Percentiles rank a stretch among this genome's conserved stretches.
Conservation (phyloP, 441 rosid genomes). For the Pelargonium citronellum region DNA sequence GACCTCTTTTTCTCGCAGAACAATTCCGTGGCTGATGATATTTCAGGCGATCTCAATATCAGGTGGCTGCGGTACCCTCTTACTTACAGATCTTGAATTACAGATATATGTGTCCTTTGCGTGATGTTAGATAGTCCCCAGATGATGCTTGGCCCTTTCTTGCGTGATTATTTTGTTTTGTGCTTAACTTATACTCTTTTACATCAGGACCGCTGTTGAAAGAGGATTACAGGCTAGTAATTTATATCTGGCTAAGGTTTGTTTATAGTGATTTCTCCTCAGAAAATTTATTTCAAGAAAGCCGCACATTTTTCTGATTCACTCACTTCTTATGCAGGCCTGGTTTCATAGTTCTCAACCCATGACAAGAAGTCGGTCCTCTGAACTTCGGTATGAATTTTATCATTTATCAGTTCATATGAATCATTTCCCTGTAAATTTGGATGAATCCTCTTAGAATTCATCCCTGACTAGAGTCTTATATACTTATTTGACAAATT, state of each 20-base stretch:
- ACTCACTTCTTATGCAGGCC: conserved; percentile 35
- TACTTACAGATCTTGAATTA: too few relatives aligned
- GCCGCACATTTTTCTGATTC: conserved; percentile 5
- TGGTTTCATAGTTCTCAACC: conserved; percentile 71
- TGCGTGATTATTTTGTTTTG: neutral
- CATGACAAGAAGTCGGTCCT: conserved; percentile 71
- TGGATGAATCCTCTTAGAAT: neutral
- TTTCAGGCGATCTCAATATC: conserved; percentile 28
- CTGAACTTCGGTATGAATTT: conserved; percentile 50
- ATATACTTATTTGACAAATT: too few relatives aligned
- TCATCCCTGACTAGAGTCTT: too few relatives aligned
- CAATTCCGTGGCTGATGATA: conserved; percentile 25
- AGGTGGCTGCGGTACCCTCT: conserved; percentile 26
- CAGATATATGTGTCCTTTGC: too few relatives aligned
- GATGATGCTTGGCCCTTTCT: neutral
- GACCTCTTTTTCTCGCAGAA: conserved; percentile 33
- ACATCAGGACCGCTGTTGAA: conserved; percentile 40
- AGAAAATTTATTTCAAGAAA: conserved; percentile 8
- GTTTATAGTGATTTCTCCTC: conserved; percentile 13
- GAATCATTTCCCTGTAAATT: too few relatives aligned
- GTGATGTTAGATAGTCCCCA: neutral
- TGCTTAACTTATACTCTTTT: neutral
- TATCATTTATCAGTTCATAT: too few relatives aligned
- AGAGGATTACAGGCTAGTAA: conserved; percentile 45
- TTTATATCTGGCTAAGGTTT: conserved; percentile 54